Percentiles rank a stretch among this genome's conserved stretches.
These are phyloP conservation scores for Pichia inconspicua DNA, from an alignment of 1,139 yeast genomes.

Conservation along the genomic window DNA sequence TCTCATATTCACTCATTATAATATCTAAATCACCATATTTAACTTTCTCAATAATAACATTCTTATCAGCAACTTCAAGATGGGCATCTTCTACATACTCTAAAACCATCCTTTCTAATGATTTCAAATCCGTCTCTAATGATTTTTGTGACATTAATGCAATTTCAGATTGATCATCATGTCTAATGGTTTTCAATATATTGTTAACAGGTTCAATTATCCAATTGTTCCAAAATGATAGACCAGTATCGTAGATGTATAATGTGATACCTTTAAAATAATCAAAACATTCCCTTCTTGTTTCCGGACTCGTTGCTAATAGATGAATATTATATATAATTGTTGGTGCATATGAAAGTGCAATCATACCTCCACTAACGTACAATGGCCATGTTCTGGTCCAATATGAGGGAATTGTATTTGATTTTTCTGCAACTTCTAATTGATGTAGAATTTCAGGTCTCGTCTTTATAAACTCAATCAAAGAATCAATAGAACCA, in stretches of 20 bases:
- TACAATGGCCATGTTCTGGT: slow-evolving; percentile 65
- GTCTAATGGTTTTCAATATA: slow-evolving; percentile 71
- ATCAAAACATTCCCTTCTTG: background rate
- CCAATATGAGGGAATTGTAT: slow-evolving; percentile 41
- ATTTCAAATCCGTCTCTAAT: slow-evolving; percentile 65
- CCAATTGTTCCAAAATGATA: slow-evolving; percentile 77
- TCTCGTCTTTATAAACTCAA: background rate
- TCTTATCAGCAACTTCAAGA: slow-evolving; percentile 14
- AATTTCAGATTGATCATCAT: slow-evolving; percentile 63
- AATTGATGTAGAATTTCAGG: background rate
- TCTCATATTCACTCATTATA: slow-evolving; percentile 74
- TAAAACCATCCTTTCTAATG: slow-evolving; percentile 80
- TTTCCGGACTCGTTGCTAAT: slow-evolving; percentile 2
- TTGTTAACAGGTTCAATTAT: slow-evolving; percentile 67
- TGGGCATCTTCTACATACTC: slow-evolving; percentile 51
- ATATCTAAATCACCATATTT: slow-evolving; percentile 41
- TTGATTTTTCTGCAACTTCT: background rate
- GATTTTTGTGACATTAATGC: slow-evolving; percentile 78
- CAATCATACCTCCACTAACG: slow-evolving; percentile 35
- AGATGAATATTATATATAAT: slow-evolving; percentile 4
- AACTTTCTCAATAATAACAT: slow-evolving; percentile 14
- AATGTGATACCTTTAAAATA: slow-evolving; percentile 16
- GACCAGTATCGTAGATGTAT: slow-evolving; percentile 54
- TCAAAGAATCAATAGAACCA: background rate
- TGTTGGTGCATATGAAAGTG: slow-evolving; percentile 37